Evolutionary conservation across 2,329 filamentous ascomycete genomes (phyloP).

Genomic region (Ceratocystis ficicola): DNA sequence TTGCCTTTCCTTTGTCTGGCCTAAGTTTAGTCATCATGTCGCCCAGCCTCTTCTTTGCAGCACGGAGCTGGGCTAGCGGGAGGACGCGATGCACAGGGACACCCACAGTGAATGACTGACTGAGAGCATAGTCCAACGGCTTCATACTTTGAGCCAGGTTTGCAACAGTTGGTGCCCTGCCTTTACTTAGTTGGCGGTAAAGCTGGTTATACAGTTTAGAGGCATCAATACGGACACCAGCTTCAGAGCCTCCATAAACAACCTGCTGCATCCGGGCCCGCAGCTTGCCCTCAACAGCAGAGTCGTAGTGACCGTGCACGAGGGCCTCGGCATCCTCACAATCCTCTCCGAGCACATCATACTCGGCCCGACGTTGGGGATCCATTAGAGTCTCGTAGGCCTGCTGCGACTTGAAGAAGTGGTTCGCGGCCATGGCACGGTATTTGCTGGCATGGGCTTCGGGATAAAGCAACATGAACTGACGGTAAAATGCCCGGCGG

Average conservation of each 20-base stretch:
- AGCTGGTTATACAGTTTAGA: conserved; percentile 22
- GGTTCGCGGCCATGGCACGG: conserved; percentile 31
- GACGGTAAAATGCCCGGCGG: conserved; percentile 35
- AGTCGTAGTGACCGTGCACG: conserved; percentile 24
- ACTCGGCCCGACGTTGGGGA: conserved; percentile 32
- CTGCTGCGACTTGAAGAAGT: conserved; percentile 33
- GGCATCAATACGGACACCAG: conserved; percentile 32
- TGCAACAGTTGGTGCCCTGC: background rate
- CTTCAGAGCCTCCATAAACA: conserved; percentile 26
- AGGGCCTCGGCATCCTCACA: conserved; percentile 15
- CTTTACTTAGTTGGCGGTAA: conserved; percentile 6
- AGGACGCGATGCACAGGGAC: conserved; percentile 29
- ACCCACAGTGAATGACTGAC: conserved; percentile 31
- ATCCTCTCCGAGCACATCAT: conserved; percentile 29
- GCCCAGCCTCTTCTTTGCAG: conserved; percentile 21
- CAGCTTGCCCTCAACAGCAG: conserved; percentile 24
- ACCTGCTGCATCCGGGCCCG: conserved; percentile 21
- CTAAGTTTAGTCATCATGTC: conserved; percentile 1
- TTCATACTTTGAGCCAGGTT: conserved; percentile 22
- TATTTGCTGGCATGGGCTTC: conserved; percentile 33
- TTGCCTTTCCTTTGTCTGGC: conserved; percentile 17
- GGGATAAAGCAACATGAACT: conserved; percentile 36
- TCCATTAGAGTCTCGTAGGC: conserved; percentile 40
- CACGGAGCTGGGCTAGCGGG: conserved; percentile 25
- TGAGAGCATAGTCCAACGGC: conserved; percentile 33